Evolutionary conservation across 2,329 filamentous ascomycete species (phyloP), one percentile per base, ranked within the genome.

Genomic region (Calcarisporium arbuscula): DNA sequence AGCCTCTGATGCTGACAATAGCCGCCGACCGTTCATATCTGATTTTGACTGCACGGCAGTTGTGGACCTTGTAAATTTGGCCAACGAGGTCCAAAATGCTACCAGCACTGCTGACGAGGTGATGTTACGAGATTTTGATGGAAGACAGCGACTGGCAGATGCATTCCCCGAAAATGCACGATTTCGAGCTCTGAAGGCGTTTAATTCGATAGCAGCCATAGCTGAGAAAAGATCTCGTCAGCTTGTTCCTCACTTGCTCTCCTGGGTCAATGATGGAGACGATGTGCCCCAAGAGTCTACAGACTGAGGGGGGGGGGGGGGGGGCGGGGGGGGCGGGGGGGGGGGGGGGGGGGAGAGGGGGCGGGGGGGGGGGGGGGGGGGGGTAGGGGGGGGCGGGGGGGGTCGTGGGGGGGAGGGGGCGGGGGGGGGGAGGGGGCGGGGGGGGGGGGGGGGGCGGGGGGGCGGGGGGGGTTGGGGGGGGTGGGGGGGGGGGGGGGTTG

Each of bases 21-120:
- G 59, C 3, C 50, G 50, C 18, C 62, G 56, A 11, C 52, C 51
- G 4, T 63, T 68, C 19, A 51, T 76, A 19, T 86, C 80, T 2
- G 79, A 92, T 45, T 98, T 95, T 46, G 82, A 94, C 56, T 96
- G 90, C 54, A 82, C 79, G 15, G 88, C 92, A 45, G 55, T 90
- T 22, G 67, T 68, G 21, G 70, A 67, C 19, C 59, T 94, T 2
- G 62, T 74, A 29, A 62, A 64, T 11, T 56, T 68, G 16, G 70
- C 76, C 5, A 52, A 61, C 11, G 61, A 67, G 32, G 67, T 75
- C 8, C 72, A 77, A 32, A 59, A 69, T 15, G 64, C 72, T 2
- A 61, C 78, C 9, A 58, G 67, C 10, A 64, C 71, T 39, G 64
- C 77, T 4, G 62, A 68, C 21, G 69, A 79, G 17, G 65, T 72